Evolutionary conservation across 331 rosid genomes (phyloP), one percentile per base, ranked within the genome.

Genomic region (Arachis monticola): DNA sequence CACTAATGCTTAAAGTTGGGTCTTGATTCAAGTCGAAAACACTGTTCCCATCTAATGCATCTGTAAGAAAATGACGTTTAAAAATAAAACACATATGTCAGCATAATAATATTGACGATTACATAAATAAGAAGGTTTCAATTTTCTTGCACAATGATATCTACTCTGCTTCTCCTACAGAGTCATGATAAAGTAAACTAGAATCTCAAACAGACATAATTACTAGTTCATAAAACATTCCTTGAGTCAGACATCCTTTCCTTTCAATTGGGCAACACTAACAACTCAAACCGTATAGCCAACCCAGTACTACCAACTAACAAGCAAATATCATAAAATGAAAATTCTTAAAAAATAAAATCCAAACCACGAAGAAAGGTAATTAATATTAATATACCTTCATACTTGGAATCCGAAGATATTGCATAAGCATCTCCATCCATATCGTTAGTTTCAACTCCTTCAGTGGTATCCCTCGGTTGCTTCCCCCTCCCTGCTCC

Each of bases 21-120:
- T 70, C 67, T 69, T 14, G 17, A 66, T 81, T 84, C 77, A 78
- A 78, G 74, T 81, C 83, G 11, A 27, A 14, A 13, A 17, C 17
- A 10, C 7, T 1, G 59, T 53, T 53, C 27, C 27, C 59, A 13
- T 53, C 59, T 6, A 53, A 13, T 53, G n/a, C 59, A 81, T 72
- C 88, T 77, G 73, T 32, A 53, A 13, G 45, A 5, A 72, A 63
- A 2, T 4, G 10, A 47, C 3, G 53, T 11, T 57, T 9, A 4
- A 13, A 53, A 8, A 55, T 1, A 53, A n/a, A 13, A n/a, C 1
- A 44, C 77, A 78, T 57, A 59, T 8, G 13, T 67, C 17, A 72
- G 55, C 10, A 55, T 17, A 40, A 30, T 38, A 69, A 67, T 67
- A 67, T 32, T 62, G 56, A 62, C 14, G 13, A 14, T 52, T 14